phyloP scores from a whole-genome alignment of 805 yeast genomes.

The Metschnikowia similis region DNA sequence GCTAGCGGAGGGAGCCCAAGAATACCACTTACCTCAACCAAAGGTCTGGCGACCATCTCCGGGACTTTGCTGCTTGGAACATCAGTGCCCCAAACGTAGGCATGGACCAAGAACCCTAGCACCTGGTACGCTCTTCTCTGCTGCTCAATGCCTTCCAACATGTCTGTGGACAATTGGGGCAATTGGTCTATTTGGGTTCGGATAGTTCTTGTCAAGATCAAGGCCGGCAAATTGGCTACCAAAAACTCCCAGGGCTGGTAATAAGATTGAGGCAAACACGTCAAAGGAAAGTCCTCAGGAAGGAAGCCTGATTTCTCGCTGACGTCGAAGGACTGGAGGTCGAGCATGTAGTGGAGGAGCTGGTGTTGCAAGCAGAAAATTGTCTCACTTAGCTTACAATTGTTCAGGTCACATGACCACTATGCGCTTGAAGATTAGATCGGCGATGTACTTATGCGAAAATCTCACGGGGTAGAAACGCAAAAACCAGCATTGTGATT shows the following conservation, averaged over 20 bases:
- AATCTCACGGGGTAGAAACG: not conserved
- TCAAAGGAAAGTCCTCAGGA: slow-evolving; percentile 64
- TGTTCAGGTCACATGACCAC: not conserved
- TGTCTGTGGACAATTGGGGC: slow-evolving; percentile 50
- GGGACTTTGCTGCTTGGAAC: slow-evolving; percentile 64
- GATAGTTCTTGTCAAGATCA: slow-evolving; percentile 61
- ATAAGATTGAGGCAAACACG: slow-evolving; percentile 54
- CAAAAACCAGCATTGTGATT: not conserved
- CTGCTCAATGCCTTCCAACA: slow-evolving; percentile 45
- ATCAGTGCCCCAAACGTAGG: slow-evolving; percentile 83
- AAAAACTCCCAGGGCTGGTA: slow-evolving; percentile 76
- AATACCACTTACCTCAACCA: slow-evolving; percentile 51
- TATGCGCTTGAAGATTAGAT: not conserved
- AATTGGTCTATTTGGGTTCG: slow-evolving; percentile 61
- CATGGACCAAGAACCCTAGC: slow-evolving; percentile 77
- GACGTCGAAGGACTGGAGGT: slow-evolving; percentile 61
- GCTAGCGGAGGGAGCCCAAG: slow-evolving; percentile 82
- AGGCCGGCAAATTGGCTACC: slow-evolving; percentile 63
- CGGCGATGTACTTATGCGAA: not conserved
- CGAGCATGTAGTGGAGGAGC: slow-evolving; percentile 10
- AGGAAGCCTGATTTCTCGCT: slow-evolving; percentile 73
- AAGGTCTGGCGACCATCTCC: slow-evolving; percentile 62
- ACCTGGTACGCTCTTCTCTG: slow-evolving; percentile 78
- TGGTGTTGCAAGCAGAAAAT: not conserved
- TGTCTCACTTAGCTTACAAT: slow-evolving; percentile 3